These are phyloP conservation scores for Orychophragmus violaceus DNA, from an alignment of 345 rosid genomes.

Conservation along the genomic window DNA sequence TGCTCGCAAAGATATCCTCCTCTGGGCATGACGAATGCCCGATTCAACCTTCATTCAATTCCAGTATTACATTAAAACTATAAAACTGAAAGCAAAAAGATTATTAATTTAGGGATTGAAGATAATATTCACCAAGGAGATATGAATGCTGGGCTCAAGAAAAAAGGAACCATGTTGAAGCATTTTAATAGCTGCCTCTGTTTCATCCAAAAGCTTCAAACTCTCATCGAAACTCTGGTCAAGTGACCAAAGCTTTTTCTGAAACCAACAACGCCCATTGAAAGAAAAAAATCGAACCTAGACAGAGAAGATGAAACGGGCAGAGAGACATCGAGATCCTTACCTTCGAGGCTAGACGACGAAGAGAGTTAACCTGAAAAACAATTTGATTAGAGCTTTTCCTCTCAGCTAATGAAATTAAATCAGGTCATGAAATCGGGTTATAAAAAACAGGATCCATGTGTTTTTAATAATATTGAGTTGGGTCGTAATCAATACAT, in stretches of 20 bases:
- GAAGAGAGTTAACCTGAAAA: too few relatives aligned
- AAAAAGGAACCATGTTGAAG: conserved; percentile 54
- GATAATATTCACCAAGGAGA: conserved; percentile 30
- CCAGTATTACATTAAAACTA: not conserved
- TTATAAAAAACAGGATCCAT: too few relatives aligned
- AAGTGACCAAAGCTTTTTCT: conserved; percentile 57
- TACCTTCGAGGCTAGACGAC: too few relatives aligned
- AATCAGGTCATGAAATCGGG: too few relatives aligned
- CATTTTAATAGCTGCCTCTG: conserved; percentile 74
- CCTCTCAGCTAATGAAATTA: too few relatives aligned
- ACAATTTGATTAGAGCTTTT: too few relatives aligned
- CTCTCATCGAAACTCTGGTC: conserved; percentile 55
- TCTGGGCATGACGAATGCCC: too few relatives aligned
- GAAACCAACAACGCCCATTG: conserved; percentile 1
- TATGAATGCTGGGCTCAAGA: conserved; percentile 51
- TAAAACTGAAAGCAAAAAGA: not conserved
- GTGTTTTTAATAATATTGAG: too few relatives aligned
- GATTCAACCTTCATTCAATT: conserved; percentile 45
- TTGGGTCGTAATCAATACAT: too few relatives aligned
- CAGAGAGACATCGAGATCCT: too few relatives aligned
- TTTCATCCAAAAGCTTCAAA: conserved; percentile 64
- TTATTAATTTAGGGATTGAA: not conserved
- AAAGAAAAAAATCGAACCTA: conserved; percentile 11
- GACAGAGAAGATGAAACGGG: too few relatives aligned
- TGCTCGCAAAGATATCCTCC: conserved; percentile 41